A percentile compares a stretch with the other conserved stretches of the same genome.
Conservation (phyloP, 1,139 yeast genomes). For the Nakaseomyces bracarensis region DNA sequence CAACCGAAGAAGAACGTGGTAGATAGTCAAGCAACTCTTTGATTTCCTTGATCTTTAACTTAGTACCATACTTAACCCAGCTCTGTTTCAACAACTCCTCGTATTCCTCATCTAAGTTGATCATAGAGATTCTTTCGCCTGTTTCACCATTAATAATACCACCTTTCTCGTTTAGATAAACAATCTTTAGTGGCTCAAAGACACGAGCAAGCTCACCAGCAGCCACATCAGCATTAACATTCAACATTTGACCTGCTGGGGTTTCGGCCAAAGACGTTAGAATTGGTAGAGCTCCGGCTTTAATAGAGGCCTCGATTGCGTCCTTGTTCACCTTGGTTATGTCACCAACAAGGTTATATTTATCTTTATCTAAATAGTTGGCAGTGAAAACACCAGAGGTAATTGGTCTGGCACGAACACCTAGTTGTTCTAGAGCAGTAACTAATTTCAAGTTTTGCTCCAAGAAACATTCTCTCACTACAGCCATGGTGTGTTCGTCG, state of each 20-base stretch:
- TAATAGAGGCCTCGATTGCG: slow-evolving; percentile 89
- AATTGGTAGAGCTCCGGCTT: slow-evolving; percentile 94
- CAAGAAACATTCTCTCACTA: slow-evolving; percentile 87
- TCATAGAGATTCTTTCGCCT: slow-evolving; percentile 80
- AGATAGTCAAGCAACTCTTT: slow-evolving; percentile 86
- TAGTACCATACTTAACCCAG: slow-evolving; percentile 99
- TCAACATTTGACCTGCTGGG: slow-evolving; percentile 88
- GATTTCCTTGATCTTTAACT: slow-evolving; percentile 90
- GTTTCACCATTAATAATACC: slow-evolving; percentile 91
- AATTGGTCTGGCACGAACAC: slow-evolving; percentile 97
- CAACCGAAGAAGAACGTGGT: slow-evolving; percentile 96
- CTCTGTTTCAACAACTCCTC: slow-evolving; percentile 83
- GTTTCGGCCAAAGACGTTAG: slow-evolving; percentile 95
- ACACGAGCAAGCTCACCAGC: slow-evolving; percentile 97
- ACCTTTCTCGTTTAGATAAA: slow-evolving; percentile 93
- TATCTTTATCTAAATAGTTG: slow-evolving; percentile 80
- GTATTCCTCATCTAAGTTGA: slow-evolving; percentile 92
- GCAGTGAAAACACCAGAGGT: slow-evolving; percentile 97
- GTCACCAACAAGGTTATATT: slow-evolving; percentile 88
- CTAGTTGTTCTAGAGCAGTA: slow-evolving; percentile 91
- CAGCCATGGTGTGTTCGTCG: slow-evolving; percentile 89
- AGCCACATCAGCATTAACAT: slow-evolving; percentile 97
- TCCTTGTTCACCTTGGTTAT: slow-evolving; percentile 79
- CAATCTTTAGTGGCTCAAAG: slow-evolving; percentile 92
- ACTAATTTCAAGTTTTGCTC: slow-evolving; percentile 92